phyloP scores from a whole-genome alignment of 2,329 filamentous ascomycete species.

The Fusarium sp. region DNA sequence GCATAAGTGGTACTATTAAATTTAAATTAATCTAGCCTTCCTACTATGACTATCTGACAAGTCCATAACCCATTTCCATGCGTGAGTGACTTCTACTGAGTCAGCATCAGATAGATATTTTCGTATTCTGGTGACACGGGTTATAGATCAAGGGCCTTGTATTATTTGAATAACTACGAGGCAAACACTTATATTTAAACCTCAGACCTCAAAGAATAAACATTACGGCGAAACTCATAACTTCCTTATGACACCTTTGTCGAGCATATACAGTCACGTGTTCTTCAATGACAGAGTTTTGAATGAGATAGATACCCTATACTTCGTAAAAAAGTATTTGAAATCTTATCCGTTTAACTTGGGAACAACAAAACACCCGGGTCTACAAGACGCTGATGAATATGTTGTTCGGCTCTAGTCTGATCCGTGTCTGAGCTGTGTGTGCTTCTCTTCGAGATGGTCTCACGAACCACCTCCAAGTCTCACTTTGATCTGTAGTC shows the following conservation, averaged over 20 bases:
- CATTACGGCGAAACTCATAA: not conserved
- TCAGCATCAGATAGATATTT: not conserved
- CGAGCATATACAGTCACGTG: not conserved
- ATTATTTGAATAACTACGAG: not conserved
- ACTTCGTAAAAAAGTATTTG: not conserved
- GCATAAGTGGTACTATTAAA: not conserved
- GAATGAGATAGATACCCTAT: not conserved
- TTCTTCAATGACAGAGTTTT: not conserved
- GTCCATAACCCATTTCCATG: not conserved
- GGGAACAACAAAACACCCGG: not conserved
- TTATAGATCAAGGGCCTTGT: not conserved
- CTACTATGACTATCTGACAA: not conserved
- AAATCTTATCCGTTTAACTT: too few relatives aligned
- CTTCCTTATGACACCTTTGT: not conserved
- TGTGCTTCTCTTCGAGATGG: not conserved
- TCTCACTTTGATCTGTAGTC: not conserved
- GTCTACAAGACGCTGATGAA: not conserved
- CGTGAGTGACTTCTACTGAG: not conserved
- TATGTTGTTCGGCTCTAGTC: not conserved
- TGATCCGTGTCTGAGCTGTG: not conserved
- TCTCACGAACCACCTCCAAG: not conserved
- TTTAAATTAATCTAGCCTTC: not conserved
- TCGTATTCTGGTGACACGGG: not conserved
- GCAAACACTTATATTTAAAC: not conserved
- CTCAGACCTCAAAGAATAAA: not conserved